A percentile compares a stretch with the other conserved stretches of the same genome.
phyloP scores from a whole-genome alignment of 331 rosid species.

The Malus hybrid region DNA sequence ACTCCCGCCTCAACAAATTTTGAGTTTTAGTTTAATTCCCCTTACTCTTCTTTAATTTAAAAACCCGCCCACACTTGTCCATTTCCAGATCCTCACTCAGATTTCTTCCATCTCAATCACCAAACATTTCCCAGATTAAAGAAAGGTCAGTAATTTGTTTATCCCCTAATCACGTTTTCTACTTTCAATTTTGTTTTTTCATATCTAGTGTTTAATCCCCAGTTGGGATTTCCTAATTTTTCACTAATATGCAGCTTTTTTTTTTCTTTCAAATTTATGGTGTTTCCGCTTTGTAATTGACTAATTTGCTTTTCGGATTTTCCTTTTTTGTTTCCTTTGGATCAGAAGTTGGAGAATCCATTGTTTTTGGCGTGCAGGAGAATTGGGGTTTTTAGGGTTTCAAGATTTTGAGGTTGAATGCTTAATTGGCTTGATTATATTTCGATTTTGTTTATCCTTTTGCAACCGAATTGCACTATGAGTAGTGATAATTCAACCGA shows the following conservation, averaged over 20 bases:
- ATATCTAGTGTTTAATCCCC: background rate
- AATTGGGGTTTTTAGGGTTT: background rate
- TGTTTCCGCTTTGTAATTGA: background rate
- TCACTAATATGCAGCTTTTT: background rate
- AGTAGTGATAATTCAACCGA: conserved; percentile 33
- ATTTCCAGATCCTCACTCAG: background rate
- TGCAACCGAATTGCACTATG: conserved; percentile 21
- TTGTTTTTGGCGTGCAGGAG: background rate
- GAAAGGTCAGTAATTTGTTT: background rate
- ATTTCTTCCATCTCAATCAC: background rate
- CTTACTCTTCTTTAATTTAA: background rate
- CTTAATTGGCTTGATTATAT: background rate
- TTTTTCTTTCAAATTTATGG: background rate
- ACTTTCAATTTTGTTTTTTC: background rate
- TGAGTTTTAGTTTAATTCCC: background rate
- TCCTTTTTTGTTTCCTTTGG: background rate
- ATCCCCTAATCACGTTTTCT: background rate
- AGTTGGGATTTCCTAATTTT: background rate
- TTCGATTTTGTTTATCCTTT: background rate
- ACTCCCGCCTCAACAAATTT: conserved; percentile 12
- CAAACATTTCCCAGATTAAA: background rate
- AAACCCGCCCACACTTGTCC: background rate
- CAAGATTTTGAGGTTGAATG: background rate
- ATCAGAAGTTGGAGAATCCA: background rate
- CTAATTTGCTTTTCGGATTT: background rate